phyloP scores from a whole-genome alignment of 179 eudicot species.

The Amaranthus tricolor region DNA sequence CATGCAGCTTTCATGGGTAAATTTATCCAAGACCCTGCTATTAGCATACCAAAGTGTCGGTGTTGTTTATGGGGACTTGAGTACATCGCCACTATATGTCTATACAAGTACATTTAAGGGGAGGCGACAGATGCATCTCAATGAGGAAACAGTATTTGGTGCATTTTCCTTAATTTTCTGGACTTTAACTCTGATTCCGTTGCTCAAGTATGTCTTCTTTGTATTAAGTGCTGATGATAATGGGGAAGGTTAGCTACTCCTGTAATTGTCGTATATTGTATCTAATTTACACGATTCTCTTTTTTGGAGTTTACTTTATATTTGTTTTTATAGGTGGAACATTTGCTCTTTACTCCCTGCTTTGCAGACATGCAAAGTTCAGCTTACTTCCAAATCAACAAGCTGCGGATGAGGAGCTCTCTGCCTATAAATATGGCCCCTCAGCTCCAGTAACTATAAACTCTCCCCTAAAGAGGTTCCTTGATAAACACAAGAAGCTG shows the following conservation, averaged over 20 bases:
- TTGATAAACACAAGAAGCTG: slow-evolving; percentile 76
- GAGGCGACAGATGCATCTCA: slow-evolving; percentile 47
- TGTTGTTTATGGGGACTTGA: slow-evolving; percentile 77
- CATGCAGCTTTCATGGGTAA: slow-evolving; percentile 61
- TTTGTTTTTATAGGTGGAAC: slow-evolving; percentile 67
- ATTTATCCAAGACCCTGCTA: slow-evolving; percentile 51
- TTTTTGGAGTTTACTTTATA: slow-evolving; percentile 14
- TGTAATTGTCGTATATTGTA: slow-evolving; percentile 2
- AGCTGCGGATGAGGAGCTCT: slow-evolving; percentile 95
- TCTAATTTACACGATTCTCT: background rate
- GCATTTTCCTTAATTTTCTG: slow-evolving; percentile 79
- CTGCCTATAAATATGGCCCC: slow-evolving; percentile 72
- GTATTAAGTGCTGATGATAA: slow-evolving; percentile 80
- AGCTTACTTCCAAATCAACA: slow-evolving; percentile 98
- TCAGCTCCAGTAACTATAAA: slow-evolving; percentile 35
- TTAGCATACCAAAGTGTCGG: slow-evolving; percentile 87
- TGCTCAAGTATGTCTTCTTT: slow-evolving; percentile 73
- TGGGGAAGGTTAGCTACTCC: slow-evolving; percentile 70
- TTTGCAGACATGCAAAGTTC: slow-evolving; percentile 90
- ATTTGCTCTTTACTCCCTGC: slow-evolving; percentile 90
- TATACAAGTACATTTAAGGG: slow-evolving; percentile 62
- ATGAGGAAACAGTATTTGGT: slow-evolving; percentile 62
- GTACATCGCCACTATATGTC: slow-evolving; percentile 88
- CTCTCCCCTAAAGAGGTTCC: slow-evolving; percentile 64
- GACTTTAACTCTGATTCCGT: slow-evolving; percentile 78